phyloP scores from a whole-genome alignment of 495 filamentous ascomycete genomes.

The Penicillium atrosanguineum region DNA sequence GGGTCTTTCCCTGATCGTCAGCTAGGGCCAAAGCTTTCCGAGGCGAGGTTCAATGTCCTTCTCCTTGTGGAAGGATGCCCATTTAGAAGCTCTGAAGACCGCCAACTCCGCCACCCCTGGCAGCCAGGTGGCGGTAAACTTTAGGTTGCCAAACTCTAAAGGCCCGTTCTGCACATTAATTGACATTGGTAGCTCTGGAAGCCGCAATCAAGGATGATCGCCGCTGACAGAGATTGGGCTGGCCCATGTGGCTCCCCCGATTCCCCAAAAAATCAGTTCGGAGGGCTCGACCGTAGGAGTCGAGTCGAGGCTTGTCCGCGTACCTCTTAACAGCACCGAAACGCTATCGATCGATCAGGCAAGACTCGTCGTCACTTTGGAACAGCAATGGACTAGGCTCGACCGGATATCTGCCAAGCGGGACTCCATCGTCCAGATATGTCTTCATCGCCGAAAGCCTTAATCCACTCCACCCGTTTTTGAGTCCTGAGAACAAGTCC shows the following conservation, averaged over 20 bases:
- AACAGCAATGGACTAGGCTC: neutral
- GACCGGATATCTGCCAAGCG: neutral
- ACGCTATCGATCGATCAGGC: constrained; percentile 4
- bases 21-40: neutral
- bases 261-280: neutral
- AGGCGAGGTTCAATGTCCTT: neutral
- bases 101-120: neutral
- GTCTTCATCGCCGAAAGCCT: no score
- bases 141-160: neutral
- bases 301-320: neutral
- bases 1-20: neutral
- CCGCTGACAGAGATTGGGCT: constrained; percentile 2
- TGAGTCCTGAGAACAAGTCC: no score
- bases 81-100: neutral
- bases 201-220: constrained; percentile 5
- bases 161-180: neutral
- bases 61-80: neutral
- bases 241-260: neutral
- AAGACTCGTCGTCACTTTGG: neutral
- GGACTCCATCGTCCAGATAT: no score
- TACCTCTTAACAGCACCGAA: neutral
- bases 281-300: neutral
- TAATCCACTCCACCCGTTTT: no score
- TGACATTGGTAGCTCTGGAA: neutral
- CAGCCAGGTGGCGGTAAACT: neutral